A percentile compares a stretch with the other conserved stretches of the same genome.
Conservation (phyloP, 1,284 basidiomycete species). For the Schizopora paradoxa region DNA sequence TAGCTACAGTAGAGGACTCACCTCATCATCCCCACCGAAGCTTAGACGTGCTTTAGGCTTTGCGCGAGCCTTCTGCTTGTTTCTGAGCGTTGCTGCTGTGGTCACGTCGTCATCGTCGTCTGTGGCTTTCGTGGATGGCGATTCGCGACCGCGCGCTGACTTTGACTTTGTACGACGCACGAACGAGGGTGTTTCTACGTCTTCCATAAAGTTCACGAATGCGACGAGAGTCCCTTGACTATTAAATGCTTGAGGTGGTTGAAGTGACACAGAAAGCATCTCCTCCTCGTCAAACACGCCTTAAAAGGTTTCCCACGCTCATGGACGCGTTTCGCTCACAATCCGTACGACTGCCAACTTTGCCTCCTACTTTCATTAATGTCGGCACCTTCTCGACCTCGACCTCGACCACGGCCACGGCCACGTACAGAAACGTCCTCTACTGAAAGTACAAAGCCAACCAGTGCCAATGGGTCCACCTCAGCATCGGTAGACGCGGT, state of each 20-base stretch:
- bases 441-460: slow-evolving; percentile 14
- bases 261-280: background rate
- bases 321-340: too few relatives aligned
- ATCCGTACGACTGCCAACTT: slow-evolving; percentile 5
- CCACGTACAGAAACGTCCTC: slow-evolving; percentile 28
- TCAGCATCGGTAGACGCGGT: slow-evolving; percentile 38
- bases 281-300: background rate
- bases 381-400: slow-evolving; percentile 42
- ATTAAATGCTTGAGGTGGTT: too few relatives aligned
- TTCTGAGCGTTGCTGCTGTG: slow-evolving; percentile 63
- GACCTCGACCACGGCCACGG: slow-evolving; percentile 48
- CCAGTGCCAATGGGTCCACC: slow-evolving; percentile 14
- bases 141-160: too few relatives aligned
- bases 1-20: slow-evolving; percentile 32
- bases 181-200: too few relatives aligned
- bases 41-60: slow-evolving; percentile 68
- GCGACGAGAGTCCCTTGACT: too few relatives aligned
- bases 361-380: slow-evolving; percentile 26
- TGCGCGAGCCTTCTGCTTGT: slow-evolving; percentile 51
- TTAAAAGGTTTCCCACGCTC: too few relatives aligned
- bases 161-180: too few relatives aligned
- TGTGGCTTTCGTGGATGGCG: too few relatives aligned
- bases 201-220: too few relatives aligned
- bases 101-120: too few relatives aligned
- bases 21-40: slow-evolving; percentile 80